Base-by-base conservation (phyloP, 495 filamentous ascomycete genomes). In the Lasiosphaeriaceae sp. region DNA sequence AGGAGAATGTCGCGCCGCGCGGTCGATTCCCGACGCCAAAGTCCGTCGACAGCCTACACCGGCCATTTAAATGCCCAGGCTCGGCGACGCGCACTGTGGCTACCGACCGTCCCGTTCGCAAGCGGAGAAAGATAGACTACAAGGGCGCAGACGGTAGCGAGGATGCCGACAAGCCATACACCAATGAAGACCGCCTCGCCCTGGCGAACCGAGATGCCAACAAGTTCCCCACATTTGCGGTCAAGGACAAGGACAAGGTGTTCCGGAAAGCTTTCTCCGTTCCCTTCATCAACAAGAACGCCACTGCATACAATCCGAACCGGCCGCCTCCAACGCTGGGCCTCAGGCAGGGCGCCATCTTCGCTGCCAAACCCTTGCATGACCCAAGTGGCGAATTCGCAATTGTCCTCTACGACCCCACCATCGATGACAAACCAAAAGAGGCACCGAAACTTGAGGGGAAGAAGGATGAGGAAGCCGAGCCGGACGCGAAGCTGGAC, bases 321-420 rank as follows among this genome's bases (percentile, higher is more conserved):
- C 80, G 94, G 23, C 85, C 90, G 5, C 87, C 95, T 11, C 94
- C 95, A 2, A 87, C 90, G 0, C 71, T 99, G 31, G 94, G 94
- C 2, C 79, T 99, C 75, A 77, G 94, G 59, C 86, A 82, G 65
- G 91, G 93, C 11, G 86, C 88, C 2, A 82, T 85, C 6, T 97
- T 97, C 70, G 80, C 96, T 12, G 90, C 92, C 20, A 96, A 90
- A 62, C 88, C 94, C 41, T 70, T 99, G 53, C 95, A 99, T 68
- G 94, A 99, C 64, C 94, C 94, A 0, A 90, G 87, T 66, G 95
- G 90, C 55, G 95, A 99, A 64, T 96, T 97, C 72, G 88, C 94
- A 1, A 97, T 99, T 63, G 94, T 99, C 6, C 73, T 99, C 11
- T 92, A 95, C 62, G 94, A 99, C 66, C 94, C 94, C 14, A 99